A percentile compares a stretch with the other conserved stretches of the same genome.
Evolutionary conservation across 108 stramenopile genomes (phyloP).

Genomic region (Epithemia pelagica): DNA sequence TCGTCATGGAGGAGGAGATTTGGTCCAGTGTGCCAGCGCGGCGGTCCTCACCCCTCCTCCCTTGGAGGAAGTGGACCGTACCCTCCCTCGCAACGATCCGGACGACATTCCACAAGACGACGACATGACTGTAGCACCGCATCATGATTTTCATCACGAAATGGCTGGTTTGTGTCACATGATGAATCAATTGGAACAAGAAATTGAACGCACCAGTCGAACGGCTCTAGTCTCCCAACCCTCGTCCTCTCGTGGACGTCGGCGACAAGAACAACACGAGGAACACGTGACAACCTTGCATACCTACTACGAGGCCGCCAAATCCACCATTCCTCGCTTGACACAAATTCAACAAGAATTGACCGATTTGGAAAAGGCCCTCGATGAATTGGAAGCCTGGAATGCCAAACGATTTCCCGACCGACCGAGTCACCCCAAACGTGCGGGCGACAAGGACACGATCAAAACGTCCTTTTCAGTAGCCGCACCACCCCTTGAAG

Average conservation of each 20-base stretch:
- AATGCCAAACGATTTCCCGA: neutral
- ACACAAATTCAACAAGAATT: neutral
- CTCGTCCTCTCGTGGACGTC: no score
- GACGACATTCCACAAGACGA: no score
- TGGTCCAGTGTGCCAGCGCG: no score
- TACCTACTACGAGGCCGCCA: neutral
- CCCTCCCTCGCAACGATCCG: no score
- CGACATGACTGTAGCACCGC: no score
- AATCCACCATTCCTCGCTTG: neutral
- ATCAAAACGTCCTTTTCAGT: neutral
- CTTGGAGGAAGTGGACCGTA: no score
- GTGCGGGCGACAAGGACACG: neutral
- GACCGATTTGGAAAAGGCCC: neutral
- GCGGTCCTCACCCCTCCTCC: no score
- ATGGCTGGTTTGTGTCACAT: neutral
- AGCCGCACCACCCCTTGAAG: neutral
- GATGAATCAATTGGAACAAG: conserved; percentile 5
- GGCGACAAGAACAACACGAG: neutral
- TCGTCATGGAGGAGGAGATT: no score
- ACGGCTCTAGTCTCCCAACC: neutral
- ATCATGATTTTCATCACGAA: neutral
- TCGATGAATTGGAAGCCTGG: neutral
- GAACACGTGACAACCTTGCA: neutral
- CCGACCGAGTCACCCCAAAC: neutral
- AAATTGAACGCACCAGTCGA: neutral